Percentiles rank a stretch among this genome's conserved stretches.
These are phyloP conservation scores for Malus sieversii DNA, from an alignment of 306 rosid genomes.

Conservation along the genomic window DNA sequence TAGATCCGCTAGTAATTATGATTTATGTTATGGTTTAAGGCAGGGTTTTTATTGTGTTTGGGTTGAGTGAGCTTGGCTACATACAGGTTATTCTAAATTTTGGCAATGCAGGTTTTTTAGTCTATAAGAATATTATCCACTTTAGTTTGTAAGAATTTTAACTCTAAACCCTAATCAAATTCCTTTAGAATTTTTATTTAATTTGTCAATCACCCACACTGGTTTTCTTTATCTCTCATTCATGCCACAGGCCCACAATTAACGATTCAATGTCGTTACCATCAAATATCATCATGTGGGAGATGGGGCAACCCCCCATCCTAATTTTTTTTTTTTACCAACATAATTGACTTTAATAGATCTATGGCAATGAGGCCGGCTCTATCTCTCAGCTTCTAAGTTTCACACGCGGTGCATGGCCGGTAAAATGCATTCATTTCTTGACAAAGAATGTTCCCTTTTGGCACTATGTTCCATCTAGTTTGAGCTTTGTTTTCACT, in stretches of 20 bases:
- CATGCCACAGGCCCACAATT: constrained; percentile 7
- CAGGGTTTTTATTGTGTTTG: too few relatives aligned
- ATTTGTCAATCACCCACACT: neutral
- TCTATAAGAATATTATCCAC: too few relatives aligned
- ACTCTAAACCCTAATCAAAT: too few relatives aligned
- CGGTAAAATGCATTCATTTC: neutral
- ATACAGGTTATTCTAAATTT: too few relatives aligned
- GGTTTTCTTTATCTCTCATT: neutral
- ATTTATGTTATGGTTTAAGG: too few relatives aligned
- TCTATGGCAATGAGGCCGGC: neutral
- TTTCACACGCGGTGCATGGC: neutral
- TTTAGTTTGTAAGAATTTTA: too few relatives aligned
- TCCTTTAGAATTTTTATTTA: neutral
- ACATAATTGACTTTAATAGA: neutral
- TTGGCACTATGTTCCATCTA: neutral
- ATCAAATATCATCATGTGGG: neutral
- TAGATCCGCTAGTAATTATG: too few relatives aligned
- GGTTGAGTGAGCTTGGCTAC: too few relatives aligned
- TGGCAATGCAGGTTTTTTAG: too few relatives aligned
- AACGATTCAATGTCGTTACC: neutral
- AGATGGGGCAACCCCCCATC: neutral
- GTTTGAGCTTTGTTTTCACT: neutral
- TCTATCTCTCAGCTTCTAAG: neutral
- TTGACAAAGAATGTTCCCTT: neutral
- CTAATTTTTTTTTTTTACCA: neutral